These are phyloP conservation scores for Fraxinus albicans DNA, from an alignment of 305 asterid species.

Conservation along the genomic window DNA sequence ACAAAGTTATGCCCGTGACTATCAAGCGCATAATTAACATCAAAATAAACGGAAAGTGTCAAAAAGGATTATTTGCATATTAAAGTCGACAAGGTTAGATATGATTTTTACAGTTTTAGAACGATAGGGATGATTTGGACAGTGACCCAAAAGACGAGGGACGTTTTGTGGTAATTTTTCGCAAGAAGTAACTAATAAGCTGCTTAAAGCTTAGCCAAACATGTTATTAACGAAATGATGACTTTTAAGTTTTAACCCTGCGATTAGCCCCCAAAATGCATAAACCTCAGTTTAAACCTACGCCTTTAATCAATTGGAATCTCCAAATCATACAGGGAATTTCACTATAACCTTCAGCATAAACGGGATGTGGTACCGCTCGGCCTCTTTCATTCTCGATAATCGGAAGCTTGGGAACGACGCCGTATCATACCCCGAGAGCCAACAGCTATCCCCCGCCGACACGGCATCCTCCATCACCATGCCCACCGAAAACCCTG, in stretches of 20 bases:
- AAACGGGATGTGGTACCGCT: constrained; percentile 59
- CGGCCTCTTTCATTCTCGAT: constrained; percentile 69
- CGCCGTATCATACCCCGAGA: constrained; percentile 35
- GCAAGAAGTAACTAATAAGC: background rate
- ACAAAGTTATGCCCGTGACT: background rate
- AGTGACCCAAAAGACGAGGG: background rate
- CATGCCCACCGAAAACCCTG: constrained; percentile 47
- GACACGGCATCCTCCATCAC: constrained; percentile 32
- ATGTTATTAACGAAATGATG: background rate
- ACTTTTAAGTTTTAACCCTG: background rate
- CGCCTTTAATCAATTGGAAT: constrained; percentile 3
- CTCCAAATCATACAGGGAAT: constrained; percentile 16
- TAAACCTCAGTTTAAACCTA: background rate
- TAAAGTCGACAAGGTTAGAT: background rate
- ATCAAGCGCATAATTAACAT: background rate
- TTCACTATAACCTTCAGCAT: background rate
- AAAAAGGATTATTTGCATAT: background rate
- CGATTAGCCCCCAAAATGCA: background rate
- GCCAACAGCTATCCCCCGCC: constrained; percentile 40
- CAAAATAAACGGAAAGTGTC: background rate
- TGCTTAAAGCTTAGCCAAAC: background rate
- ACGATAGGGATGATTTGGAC: background rate
- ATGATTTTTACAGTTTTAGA: background rate
- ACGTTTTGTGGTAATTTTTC: background rate
- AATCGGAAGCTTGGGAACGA: constrained; percentile 38